Conservation (phyloP, 2,329 filamentous ascomycete genomes). For the Fonsecaea multimorphosa region DNA sequence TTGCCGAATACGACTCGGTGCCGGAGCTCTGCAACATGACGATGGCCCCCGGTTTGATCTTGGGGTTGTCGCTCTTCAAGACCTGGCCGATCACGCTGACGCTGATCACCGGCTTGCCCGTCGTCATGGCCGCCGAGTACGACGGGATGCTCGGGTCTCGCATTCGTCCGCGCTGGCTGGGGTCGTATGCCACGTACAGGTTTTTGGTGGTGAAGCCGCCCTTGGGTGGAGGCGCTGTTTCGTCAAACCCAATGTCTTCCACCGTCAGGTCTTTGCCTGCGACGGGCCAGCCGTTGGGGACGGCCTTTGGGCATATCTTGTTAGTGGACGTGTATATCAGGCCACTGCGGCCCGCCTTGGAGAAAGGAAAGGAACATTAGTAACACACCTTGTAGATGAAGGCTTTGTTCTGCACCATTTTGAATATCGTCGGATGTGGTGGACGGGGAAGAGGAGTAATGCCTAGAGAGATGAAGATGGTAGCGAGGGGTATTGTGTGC, state of each 20-base stretch:
- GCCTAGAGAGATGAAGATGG: not conserved
- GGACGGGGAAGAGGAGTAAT: not conserved
- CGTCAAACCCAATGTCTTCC: conserved; percentile 71
- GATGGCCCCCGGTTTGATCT: conserved; percentile 68
- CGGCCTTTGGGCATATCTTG: conserved; percentile 43
- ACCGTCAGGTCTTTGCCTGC: conserved; percentile 72
- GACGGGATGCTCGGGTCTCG: conserved; percentile 65
- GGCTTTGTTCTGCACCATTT: conserved; percentile 67
- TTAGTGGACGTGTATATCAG: not conserved
- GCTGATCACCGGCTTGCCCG: conserved; percentile 63
- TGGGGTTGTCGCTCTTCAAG: conserved; percentile 65
- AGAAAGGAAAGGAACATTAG: not conserved
- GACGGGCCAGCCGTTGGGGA: conserved; percentile 71
- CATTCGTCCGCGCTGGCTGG: conserved; percentile 78
- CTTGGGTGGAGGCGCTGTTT: conserved; percentile 57
- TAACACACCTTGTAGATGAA: conserved; percentile 69
- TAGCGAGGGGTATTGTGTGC: not conserved
- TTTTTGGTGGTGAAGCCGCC: conserved; percentile 71
- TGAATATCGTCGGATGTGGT: not conserved
- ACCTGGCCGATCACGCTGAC: conserved; percentile 68
- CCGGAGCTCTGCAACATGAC: conserved; percentile 31
- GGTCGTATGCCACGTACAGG: conserved; percentile 74
- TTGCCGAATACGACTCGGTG: conserved; percentile 69
- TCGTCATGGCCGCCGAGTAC: conserved; percentile 65
- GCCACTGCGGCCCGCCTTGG: not conserved